Percentiles rank a stretch among this genome's conserved stretches.
Conservation (phyloP, 257 asterid species). For the Nicotiana sylvestris region DNA sequence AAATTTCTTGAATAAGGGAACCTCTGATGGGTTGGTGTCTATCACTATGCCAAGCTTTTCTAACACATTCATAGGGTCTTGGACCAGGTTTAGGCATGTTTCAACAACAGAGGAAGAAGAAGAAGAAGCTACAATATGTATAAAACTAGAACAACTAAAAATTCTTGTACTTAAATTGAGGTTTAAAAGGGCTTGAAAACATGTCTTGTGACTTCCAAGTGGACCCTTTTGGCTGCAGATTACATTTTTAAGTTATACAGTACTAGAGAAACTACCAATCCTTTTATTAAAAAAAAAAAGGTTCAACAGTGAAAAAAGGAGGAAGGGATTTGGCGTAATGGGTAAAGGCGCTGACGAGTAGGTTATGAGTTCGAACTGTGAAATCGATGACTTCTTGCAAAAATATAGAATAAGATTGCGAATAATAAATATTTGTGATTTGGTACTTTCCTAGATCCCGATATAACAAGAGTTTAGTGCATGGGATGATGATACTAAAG, state of each 20-base stretch:
- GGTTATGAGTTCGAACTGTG: too few species aligned
- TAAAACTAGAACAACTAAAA: background rate
- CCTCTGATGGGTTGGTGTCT: slow-evolving; percentile 87
- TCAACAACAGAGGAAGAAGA: slow-evolving; percentile 16
- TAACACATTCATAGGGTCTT: slow-evolving; percentile 88
- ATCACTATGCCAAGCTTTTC: slow-evolving; percentile 98
- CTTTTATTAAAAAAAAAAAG: too few species aligned
- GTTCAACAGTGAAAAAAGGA: background rate
- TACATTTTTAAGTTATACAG: slow-evolving; percentile 5
- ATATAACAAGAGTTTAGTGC: too few species aligned
- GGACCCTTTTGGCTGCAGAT: background rate
- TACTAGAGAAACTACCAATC: background rate
- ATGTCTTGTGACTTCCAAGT: slow-evolving; percentile 4
- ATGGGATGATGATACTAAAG: too few species aligned
- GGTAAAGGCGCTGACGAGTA: too few species aligned
- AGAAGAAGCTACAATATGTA: background rate
- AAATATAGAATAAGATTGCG: too few species aligned
- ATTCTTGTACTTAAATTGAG: background rate
- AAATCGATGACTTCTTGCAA: too few species aligned
- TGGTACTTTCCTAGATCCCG: too few species aligned
- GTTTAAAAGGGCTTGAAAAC: background rate
- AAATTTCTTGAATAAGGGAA: slow-evolving; percentile 84
- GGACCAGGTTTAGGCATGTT: slow-evolving; percentile 93
- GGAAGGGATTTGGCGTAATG: too few species aligned
- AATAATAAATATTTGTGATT: too few species aligned